Conservation (phyloP, 2,329 filamentous ascomycete species). For the Aspergillus felis region DNA sequence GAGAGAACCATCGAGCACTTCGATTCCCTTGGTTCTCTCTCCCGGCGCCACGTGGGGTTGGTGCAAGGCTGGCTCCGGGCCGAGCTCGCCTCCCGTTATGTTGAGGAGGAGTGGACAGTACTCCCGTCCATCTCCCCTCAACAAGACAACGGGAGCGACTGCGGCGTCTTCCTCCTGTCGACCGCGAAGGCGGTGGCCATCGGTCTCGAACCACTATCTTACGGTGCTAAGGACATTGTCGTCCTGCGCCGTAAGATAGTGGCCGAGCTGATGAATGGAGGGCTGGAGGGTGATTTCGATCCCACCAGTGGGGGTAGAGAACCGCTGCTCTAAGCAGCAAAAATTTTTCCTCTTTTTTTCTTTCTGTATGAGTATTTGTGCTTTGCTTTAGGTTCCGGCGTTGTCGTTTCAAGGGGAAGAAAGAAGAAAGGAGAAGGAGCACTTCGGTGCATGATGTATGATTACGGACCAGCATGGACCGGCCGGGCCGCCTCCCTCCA, state of each 20-base stretch:
- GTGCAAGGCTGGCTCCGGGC: constrained; percentile 41
- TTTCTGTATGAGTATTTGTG: neutral
- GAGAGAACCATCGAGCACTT: constrained; percentile 46
- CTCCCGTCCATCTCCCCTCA: constrained; percentile 38
- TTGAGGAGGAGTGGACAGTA: constrained; percentile 43
- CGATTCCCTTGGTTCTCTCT: constrained; percentile 40
- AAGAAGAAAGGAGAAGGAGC: neutral
- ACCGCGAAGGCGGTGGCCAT: constrained; percentile 47
- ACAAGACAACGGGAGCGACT: constrained; percentile 47
- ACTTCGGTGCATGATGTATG: neutral
- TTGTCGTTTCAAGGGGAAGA: neutral
- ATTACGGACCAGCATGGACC: neutral
- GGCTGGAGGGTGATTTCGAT: constrained; percentile 41
- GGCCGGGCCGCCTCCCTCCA: neutral
- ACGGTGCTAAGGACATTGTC: constrained; percentile 38
- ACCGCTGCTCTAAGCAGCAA: constrained; percentile 19
- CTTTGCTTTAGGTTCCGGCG: neutral
- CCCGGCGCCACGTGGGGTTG: constrained; percentile 28
- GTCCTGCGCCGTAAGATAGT: constrained; percentile 45
- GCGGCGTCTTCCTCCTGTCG: constrained; percentile 48
- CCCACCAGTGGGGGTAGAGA: constrained; percentile 21
- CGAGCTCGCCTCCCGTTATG: constrained; percentile 39
- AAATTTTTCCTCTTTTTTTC: neutral
- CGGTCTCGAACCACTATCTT: constrained; percentile 41
- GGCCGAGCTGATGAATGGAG: constrained; percentile 45